phyloP scores from a whole-genome alignment of 495 filamentous ascomycete genomes.

The Parmelia sp. region DNA sequence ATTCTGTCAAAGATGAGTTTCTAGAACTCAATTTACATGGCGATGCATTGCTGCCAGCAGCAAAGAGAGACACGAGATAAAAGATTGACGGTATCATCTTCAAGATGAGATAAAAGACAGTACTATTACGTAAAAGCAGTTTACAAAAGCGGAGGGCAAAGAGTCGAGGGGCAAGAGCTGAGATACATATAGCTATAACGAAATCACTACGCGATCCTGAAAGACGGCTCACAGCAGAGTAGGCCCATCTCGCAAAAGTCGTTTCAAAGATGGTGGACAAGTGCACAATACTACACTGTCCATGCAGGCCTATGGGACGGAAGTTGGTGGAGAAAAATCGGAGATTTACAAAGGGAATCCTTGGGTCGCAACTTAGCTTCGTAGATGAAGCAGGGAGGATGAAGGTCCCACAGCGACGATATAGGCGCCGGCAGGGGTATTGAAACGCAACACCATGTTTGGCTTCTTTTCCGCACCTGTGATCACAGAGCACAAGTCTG shows the following conservation, averaged over 20 bases:
- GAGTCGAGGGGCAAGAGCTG: background rate
- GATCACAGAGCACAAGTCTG: background rate
- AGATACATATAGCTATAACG: constrained; percentile 1
- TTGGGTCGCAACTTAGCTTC: background rate
- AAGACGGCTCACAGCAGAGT: background rate
- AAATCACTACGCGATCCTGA: background rate
- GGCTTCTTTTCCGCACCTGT: background rate
- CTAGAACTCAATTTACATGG: constrained; percentile 7
- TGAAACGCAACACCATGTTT: background rate
- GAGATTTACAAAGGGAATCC: background rate
- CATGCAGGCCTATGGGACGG: background rate
- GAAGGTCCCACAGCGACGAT: background rate
- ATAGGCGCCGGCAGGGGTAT: constrained; percentile 3
- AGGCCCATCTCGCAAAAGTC: background rate
- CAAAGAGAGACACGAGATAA: constrained; percentile 5
- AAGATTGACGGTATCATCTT: constrained; percentile 16
- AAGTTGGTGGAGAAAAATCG: background rate
- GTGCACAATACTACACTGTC: background rate
- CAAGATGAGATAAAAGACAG: constrained; percentile 2
- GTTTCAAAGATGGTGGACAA: constrained; percentile 7
- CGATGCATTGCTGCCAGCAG: constrained; percentile 20
- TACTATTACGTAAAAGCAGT: background rate
- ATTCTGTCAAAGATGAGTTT: background rate
- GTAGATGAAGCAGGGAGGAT: background rate
- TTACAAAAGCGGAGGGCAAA: background rate